Evolutionary conservation across 805 yeast genomes (phyloP).

Genomic region (Citeromyces nyonsensis): DNA sequence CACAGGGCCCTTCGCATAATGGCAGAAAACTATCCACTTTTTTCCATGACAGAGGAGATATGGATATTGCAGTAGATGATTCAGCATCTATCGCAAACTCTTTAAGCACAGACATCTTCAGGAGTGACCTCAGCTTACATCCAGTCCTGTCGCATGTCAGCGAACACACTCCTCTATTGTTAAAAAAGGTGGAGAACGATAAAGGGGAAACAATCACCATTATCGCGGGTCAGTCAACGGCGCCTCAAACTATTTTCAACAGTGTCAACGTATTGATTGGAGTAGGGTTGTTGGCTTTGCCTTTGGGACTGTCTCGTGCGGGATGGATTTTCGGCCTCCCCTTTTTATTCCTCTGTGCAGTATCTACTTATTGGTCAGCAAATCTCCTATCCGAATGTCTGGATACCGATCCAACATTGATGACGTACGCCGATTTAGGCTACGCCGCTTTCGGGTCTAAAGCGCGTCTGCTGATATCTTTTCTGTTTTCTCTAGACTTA

Average conservation of each 20-base stretch:
- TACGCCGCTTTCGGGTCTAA: constrained; percentile 27
- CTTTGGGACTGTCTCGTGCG: constrained; percentile 49
- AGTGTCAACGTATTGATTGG: constrained; percentile 68
- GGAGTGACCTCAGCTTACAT: constrained; percentile 10
- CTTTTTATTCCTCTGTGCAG: constrained; percentile 24
- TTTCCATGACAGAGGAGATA: constrained; percentile 12
- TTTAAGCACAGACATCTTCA: constrained; percentile 4
- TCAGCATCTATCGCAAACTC: constrained; percentile 19
- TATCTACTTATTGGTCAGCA: constrained; percentile 38
- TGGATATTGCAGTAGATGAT: constrained; percentile 22
- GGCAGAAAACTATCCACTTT: constrained; percentile 56
- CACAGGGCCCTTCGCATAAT: constrained; percentile 45
- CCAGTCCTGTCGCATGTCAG: constrained; percentile 9
- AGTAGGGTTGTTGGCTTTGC: constrained; percentile 59
- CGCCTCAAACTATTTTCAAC: constrained; percentile 65
- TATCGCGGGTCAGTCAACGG: constrained; percentile 69
- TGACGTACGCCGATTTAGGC: constrained; percentile 49
- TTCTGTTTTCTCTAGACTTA: constrained; percentile 37
- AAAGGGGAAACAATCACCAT: constrained; percentile 61
- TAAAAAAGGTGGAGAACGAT: constrained; percentile 50
- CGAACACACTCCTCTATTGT: constrained; percentile 31
- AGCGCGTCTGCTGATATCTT: constrained; percentile 25
- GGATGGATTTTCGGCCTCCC: constrained; percentile 48
- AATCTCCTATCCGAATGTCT: constrained; percentile 36
- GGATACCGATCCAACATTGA: constrained; percentile 18